A percentile compares a stretch with the other conserved stretches of the same genome.
Conservation (phyloP, 352 stramenopile genomes). For the Globisporangium mamillatum region DNA sequence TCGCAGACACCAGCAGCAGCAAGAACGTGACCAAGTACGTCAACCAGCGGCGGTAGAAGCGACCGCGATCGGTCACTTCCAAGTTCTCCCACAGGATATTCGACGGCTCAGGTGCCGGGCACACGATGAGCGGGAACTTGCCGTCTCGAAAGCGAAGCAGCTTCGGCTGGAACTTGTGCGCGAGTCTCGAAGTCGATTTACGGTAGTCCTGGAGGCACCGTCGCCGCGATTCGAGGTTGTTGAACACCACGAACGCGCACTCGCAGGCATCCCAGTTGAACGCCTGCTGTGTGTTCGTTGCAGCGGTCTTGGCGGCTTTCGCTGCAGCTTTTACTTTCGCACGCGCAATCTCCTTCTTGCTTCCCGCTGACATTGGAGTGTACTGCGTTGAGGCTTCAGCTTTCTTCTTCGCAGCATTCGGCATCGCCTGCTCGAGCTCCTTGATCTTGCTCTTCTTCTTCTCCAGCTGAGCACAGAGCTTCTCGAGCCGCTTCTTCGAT, state of each 20-base stretch:
- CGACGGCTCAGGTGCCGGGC: slow-evolving; percentile 64
- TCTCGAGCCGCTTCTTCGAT: slow-evolving; percentile 28
- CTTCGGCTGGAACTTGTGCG: slow-evolving; percentile 49
- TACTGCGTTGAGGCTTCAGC: background rate
- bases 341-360: slow-evolving; percentile 1
- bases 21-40: slow-evolving; percentile 75
- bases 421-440: slow-evolving; percentile 35
- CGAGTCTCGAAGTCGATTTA: slow-evolving; percentile 37
- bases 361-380: background rate
- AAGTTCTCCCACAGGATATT: slow-evolving; percentile 90
- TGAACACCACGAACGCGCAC: slow-evolving; percentile 87
- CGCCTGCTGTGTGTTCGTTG: slow-evolving; percentile 28
- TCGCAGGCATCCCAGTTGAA: slow-evolving; percentile 66
- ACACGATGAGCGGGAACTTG: slow-evolving; percentile 44
- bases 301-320: slow-evolving; percentile 22
- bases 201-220: slow-evolving; percentile 83
- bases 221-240: slow-evolving; percentile 75
- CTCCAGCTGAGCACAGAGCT: slow-evolving; percentile 31
- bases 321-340: slow-evolving; percentile 1
- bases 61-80: slow-evolving; percentile 55
- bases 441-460: slow-evolving; percentile 72
- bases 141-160: slow-evolving; percentile 57
- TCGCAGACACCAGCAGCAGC: slow-evolving; percentile 64
- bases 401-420: slow-evolving; percentile 13
- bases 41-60: slow-evolving; percentile 59